Percentiles rank a stretch among this genome's conserved stretches.
Conservation (phyloP, 257 asterid genomes). For the Penstemon barbatus region DNA sequence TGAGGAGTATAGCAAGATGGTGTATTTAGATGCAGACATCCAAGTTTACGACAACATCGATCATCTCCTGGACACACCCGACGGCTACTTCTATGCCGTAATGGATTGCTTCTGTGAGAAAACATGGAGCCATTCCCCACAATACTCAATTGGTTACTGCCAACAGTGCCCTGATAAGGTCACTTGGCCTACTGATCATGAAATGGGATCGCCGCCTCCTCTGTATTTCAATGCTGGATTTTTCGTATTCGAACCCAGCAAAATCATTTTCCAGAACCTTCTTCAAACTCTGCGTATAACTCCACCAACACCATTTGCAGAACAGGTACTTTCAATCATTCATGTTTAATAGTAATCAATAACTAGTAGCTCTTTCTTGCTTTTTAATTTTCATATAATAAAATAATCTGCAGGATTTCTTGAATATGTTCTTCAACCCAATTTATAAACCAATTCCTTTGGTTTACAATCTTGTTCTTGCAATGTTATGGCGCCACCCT, state of each 20-base stretch:
- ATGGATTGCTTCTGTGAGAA: conserved; percentile 69
- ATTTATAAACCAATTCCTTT: conserved; percentile 64
- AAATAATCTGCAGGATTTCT: conserved; percentile 47
- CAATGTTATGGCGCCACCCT: conserved; percentile 78
- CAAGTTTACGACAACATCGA: conserved; percentile 61
- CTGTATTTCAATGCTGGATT: conserved; percentile 64
- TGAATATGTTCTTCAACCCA: conserved; percentile 57
- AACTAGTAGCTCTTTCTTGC: no score
- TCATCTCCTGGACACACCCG: conserved; percentile 48
- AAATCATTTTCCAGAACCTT: conserved; percentile 39
- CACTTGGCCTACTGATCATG: conserved; percentile 49
- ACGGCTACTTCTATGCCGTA: conserved; percentile 62
- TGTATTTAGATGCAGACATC: conserved; percentile 62
- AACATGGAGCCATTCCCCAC: conserved; percentile 59
- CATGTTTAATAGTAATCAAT: neutral
- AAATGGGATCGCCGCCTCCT: conserved; percentile 56
- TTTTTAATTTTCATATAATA: no score
- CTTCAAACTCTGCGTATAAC: conserved; percentile 46
- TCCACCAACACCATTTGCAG: conserved; percentile 62
- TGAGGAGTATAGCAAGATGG: conserved; percentile 61
- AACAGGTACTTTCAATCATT: conserved; percentile 39
- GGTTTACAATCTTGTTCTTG: conserved; percentile 59
- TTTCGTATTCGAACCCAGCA: conserved; percentile 59
- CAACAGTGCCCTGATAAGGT: conserved; percentile 60
- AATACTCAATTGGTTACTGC: conserved; percentile 53